phyloP scores from a whole-genome alignment of 495 filamentous ascomycete species.

The Gamarada debralockiae region DNA sequence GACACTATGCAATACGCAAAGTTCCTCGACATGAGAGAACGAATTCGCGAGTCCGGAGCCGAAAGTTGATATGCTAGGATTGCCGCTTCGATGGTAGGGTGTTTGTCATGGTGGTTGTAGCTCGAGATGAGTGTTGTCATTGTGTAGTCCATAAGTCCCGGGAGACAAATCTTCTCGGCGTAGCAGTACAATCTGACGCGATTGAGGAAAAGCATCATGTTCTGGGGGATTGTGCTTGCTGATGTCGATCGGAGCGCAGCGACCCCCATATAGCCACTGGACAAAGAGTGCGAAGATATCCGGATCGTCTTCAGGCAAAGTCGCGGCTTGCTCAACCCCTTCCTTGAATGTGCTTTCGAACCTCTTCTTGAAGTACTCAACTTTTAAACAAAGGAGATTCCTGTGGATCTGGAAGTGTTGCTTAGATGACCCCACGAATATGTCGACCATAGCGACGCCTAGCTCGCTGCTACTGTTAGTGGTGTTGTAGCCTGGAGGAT shows the following conservation, averaged over 20 bases:
- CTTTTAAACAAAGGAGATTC: conserved; percentile 12
- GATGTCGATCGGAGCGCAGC: no score
- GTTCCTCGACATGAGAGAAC: no score
- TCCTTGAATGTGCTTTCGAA: conserved; percentile 19
- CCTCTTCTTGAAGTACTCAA: conserved; percentile 18
- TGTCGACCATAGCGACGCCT: no score
- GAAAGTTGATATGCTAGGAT: no score
- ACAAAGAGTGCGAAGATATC: conserved; percentile 8
- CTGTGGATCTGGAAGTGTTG: conserved; percentile 10
- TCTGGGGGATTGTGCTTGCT: no score
- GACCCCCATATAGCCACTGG: conserved; percentile 19
- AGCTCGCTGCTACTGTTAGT: no score
- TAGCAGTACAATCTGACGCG: conserved; percentile 5
- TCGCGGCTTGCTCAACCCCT: conserved; percentile 3
- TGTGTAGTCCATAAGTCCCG: neutral
- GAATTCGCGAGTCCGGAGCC: no score
- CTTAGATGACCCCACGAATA: neutral
- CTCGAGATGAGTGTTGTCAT: conserved; percentile 4
- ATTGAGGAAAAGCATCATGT: no score
- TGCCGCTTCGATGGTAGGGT: neutral
- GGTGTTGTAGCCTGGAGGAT: no score
- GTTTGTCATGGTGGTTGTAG: neutral
- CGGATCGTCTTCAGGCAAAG: conserved; percentile 12
- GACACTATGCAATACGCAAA: no score
- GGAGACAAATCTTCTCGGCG: conserved; percentile 5